phyloP scores from a whole-genome alignment of 192 early-diverging fungal genomes.

The Backusella australiensis region DNA sequence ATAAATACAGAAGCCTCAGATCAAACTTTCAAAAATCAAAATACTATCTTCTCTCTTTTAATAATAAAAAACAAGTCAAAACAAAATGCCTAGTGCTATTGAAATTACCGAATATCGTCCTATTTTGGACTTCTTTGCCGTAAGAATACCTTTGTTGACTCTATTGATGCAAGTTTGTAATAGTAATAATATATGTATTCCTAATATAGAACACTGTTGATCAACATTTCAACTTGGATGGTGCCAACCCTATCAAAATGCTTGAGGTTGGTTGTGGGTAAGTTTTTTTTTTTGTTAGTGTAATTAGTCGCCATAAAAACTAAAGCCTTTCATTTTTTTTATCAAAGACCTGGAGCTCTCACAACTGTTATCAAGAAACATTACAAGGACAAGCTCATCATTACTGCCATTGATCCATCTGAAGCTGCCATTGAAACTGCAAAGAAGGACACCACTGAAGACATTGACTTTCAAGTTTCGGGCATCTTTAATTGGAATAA shows the following conservation, averaged over 20 bases:
- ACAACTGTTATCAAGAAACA: neutral
- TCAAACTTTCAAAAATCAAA: neutral
- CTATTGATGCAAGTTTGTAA: neutral
- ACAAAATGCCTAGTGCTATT: neutral
- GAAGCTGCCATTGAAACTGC: neutral
- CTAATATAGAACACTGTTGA: neutral
- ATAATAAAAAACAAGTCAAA: neutral
- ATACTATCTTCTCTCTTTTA: neutral
- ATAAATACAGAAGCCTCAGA: neutral
- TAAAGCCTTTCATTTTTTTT: neutral
- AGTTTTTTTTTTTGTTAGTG: neutral
- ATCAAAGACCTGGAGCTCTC: slow-evolving; percentile 3
- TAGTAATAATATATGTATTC: neutral
- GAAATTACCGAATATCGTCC: neutral
- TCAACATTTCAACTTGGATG: neutral
- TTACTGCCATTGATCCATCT: slow-evolving; percentile 11
- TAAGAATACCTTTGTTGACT: neutral
- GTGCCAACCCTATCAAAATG: neutral
- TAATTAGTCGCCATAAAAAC: neutral
- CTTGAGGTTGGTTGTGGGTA: slow-evolving; percentile 14
- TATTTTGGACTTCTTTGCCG: neutral
- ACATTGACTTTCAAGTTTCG: neutral
- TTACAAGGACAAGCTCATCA: neutral
- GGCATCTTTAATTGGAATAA: slow-evolving; percentile 6
- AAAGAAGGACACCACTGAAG: neutral